A percentile compares a stretch with the other conserved stretches of the same genome.
Conservation (phyloP, 2,329 filamentous ascomycete species). For the Cadophora luteo-olivacea region DNA sequence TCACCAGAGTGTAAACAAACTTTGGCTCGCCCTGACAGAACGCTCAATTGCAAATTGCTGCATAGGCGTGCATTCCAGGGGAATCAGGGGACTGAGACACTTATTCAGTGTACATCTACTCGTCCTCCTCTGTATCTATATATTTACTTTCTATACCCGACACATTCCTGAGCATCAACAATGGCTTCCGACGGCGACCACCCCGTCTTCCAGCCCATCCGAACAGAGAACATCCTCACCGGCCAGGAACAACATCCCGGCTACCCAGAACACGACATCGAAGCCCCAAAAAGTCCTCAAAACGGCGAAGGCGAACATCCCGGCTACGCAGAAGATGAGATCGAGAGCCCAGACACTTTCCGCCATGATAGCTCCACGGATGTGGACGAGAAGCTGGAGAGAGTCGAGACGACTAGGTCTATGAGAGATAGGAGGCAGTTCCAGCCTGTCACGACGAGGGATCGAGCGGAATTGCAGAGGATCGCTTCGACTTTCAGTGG, state of each 20-base stretch:
- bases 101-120: neutral
- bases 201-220: constrained; percentile 20
- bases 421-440: constrained; percentile 33
- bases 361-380: constrained; percentile 27
- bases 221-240: constrained; percentile 28
- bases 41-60: neutral
- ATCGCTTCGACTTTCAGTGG: constrained; percentile 39
- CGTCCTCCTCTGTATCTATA: neutral
- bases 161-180: constrained; percentile 17
- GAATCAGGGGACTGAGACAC: neutral
- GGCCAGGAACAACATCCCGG: neutral
- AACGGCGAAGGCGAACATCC: constrained; percentile 12
- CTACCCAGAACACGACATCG: neutral
- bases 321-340: constrained; percentile 23
- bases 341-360: constrained; percentile 22
- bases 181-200: constrained; percentile 25
- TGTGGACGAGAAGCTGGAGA: constrained; percentile 25
- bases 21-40: neutral
- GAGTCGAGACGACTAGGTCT: constrained; percentile 31
- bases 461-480: constrained; percentile 38
- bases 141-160: neutral
- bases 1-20: neutral
- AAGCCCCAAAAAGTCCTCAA: neutral
- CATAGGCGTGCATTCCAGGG: neutral
- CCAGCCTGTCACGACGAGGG: constrained; percentile 36